Evolutionary conservation across 2,329 filamentous ascomycete species (phyloP), one percentile per base, ranked within the genome.

Genomic region (Sporothrix protearum): DNA sequence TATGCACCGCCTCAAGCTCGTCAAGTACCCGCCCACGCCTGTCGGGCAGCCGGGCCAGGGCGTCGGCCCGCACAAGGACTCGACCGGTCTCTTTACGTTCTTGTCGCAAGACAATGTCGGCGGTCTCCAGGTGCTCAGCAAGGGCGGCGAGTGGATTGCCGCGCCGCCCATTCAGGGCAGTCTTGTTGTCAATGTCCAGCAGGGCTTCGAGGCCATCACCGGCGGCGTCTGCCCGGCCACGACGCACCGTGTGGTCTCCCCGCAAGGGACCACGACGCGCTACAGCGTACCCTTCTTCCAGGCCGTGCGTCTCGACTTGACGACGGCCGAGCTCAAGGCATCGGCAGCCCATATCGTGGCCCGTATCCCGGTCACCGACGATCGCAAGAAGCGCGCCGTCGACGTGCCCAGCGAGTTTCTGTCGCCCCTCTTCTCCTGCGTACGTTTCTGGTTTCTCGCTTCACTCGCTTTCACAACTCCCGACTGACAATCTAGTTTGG

Each of bases 61-160:
- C 0, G 87, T 89, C 1, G 87, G 87, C 0, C 84, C 88, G 0
- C 87, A 89, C 78, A 89, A 89, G 75, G 86, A 88, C 76, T 88
- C 85, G 0, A 88, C 86, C 0, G 87, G 87, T 1, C 89, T 86
- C 85, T 87, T 88, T 79, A 89, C 88, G 0, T 89, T 90, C 73
- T 82, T 90, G 2, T 83, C 88, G 0, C 88, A 90, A 76, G 85
- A 87, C 16, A 86, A 84, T 0, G 80, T 84, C 1, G 78, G 82
- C 55, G 84, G 86, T 0, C 78, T 88, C 0, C 84, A 88, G 75
- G 85, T 85, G 0, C 81, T 88, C n/a, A 84, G 84, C 72, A 80
- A 81, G 63, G 76, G 76, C 0, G 85, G 84, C 1, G 73, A 78
- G 1, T 88, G 86, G 87, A 78, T 88, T 30, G 80, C 83, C 33